phyloP scores from a whole-genome alignment of 495 filamentous ascomycete species.

The Podospora anserina region DNA sequence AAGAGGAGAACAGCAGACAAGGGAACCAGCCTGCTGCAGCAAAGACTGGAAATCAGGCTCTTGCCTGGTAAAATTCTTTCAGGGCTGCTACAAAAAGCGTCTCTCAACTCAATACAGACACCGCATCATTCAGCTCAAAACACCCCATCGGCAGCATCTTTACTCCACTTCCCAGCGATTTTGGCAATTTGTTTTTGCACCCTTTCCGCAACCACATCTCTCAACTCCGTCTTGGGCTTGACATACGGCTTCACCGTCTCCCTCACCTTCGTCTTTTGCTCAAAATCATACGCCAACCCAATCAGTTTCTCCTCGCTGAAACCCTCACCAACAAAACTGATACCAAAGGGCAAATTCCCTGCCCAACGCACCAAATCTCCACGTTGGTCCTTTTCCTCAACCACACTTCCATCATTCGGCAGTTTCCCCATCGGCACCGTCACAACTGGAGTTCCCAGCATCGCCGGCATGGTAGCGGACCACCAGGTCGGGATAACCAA shows the following conservation, averaged over 20 bases:
- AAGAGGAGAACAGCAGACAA: slow-evolving; percentile 7
- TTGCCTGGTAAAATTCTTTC: neutral
- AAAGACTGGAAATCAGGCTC: neutral
- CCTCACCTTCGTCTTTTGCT: slow-evolving; percentile 57
- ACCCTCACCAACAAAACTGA: slow-evolving; percentile 51
- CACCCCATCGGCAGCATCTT: neutral
- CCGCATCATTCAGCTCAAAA: neutral
- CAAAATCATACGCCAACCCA: slow-evolving; percentile 65
- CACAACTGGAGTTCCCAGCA: slow-evolving; percentile 37
- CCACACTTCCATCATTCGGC: slow-evolving; percentile 13
- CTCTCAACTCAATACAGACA: too few relatives aligned
- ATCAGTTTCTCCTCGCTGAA: slow-evolving; percentile 58
- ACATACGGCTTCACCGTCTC: slow-evolving; percentile 48
- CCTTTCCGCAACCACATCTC: slow-evolving; percentile 29
- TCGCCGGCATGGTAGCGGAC: slow-evolving; percentile 25
- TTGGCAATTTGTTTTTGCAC: neutral
- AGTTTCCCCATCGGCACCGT: slow-evolving; percentile 44
- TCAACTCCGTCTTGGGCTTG: slow-evolving; percentile 46
- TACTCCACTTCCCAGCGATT: neutral
- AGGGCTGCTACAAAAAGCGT: neutral
- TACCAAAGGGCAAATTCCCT: slow-evolving; percentile 20
- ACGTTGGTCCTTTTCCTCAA: slow-evolving; percentile 17
- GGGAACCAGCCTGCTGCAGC: neutral
- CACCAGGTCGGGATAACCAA: slow-evolving; percentile 40
- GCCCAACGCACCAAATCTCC: slow-evolving; percentile 14